phyloP scores from a whole-genome alignment of 495 filamentous ascomycete genomes.

The Trichoderma erinaceum region DNA sequence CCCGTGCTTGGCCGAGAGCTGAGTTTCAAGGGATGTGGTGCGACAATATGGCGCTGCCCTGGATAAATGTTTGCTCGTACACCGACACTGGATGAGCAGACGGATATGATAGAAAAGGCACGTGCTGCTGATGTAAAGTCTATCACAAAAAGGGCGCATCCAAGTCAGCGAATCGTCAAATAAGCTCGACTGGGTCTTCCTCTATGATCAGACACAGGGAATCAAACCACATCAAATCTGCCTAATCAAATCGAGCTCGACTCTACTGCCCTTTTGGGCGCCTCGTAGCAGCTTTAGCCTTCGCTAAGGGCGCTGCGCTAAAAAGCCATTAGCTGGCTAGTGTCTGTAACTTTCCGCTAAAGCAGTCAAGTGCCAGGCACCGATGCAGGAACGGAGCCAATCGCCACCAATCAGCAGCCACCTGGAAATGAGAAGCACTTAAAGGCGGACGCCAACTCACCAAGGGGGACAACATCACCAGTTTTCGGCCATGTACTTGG shows the following conservation, averaged over 20 bases:
- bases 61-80: not conserved
- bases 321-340: not conserved
- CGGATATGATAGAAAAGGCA: no score
- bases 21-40: conserved; percentile 4
- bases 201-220: no score
- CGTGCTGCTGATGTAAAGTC: no score
- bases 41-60: not conserved
- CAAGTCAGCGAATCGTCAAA: no score
- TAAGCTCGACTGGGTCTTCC: no score
- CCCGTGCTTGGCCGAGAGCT: not conserved
- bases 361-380: not conserved
- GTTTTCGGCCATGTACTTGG: not conserved
- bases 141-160: no score
- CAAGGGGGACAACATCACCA: not conserved
- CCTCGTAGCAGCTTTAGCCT: not conserved
- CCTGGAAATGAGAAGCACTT: not conserved
- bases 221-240: not conserved
- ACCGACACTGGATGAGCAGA: no score
- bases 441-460: not conserved
- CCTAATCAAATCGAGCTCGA: not conserved
- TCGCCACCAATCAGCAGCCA: not conserved
- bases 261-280: not conserved
- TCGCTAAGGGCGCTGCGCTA: not conserved
- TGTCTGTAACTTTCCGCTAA: not conserved
- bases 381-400: conserved; percentile 1